Conservation (phyloP, 73 alveolate species). For the Halteria grandinella region DNA sequence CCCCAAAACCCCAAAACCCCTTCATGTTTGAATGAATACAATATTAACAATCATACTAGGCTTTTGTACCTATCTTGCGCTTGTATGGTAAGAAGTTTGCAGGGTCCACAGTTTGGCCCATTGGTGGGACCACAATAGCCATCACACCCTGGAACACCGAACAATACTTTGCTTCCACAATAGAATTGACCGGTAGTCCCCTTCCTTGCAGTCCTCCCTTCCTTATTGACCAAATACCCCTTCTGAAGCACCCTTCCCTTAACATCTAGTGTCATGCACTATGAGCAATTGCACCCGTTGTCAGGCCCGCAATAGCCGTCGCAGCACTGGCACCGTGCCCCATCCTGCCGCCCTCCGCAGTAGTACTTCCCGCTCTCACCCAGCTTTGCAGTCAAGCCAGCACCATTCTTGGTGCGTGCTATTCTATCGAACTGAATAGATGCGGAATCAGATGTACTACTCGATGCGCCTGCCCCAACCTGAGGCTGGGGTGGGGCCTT, state of each 20-base stretch:
- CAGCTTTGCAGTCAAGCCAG: constrained; percentile 35
- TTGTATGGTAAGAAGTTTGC: constrained; percentile 28
- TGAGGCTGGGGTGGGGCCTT: too few relatives aligned
- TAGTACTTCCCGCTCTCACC: constrained; percentile 61
- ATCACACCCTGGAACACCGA: constrained; percentile 52
- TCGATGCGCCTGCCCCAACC: too few relatives aligned
- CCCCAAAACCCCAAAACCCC: too few relatives aligned
- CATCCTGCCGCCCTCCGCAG: constrained; percentile 58
- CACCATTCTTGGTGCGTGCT: constrained; percentile 18
- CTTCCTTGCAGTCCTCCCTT: constrained; percentile 38
- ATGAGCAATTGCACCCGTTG: constrained; percentile 64
- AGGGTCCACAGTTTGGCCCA: constrained; percentile 59
- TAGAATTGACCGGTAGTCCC: constrained; percentile 41
- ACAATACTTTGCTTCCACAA: constrained; percentile 50
- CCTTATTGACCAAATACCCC: constrained; percentile 66
- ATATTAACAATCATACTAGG: too few relatives aligned
- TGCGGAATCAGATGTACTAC: too few relatives aligned
- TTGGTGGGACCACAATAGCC: constrained; percentile 73
- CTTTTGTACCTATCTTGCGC: constrained; percentile 29
- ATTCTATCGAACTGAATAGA: constrained; percentile 13
- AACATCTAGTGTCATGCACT: constrained; percentile 63
- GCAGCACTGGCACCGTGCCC: constrained; percentile 57
- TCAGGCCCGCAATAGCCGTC: constrained; percentile 66
- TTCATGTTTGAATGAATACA: too few relatives aligned
- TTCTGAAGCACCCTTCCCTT: constrained; percentile 33